Evolutionary conservation across 192 early-diverging fungal genomes (phyloP).

Genomic region (Backusella mclennaniae): DNA sequence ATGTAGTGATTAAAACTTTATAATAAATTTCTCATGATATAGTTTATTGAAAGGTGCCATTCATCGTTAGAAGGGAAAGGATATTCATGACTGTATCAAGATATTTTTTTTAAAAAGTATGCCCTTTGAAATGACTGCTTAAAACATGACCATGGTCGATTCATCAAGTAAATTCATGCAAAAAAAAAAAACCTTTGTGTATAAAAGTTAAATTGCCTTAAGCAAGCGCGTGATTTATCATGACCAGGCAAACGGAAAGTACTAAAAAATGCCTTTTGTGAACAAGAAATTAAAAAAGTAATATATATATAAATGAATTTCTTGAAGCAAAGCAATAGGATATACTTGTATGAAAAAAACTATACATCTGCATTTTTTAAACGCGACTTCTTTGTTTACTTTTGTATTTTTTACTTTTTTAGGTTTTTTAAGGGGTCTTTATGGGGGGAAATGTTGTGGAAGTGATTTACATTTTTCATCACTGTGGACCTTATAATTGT

Average conservation of each 20-base stretch:
- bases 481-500: not conserved
- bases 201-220: not conserved
- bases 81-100: too few species aligned
- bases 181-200: not conserved
- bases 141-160: not conserved
- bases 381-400: not conserved
- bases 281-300: not conserved
- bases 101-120: too few species aligned
- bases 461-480: not conserved
- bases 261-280: not conserved
- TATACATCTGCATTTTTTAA: not conserved
- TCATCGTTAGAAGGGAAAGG: too few species aligned
- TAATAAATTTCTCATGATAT: too few species aligned
- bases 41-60: too few species aligned
- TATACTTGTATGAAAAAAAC: too few species aligned
- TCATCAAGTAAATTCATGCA: not conserved
- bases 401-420: not conserved
- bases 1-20: too few species aligned
- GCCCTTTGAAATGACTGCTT: not conserved
- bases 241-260: not conserved
- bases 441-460: not conserved
- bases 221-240: not conserved
- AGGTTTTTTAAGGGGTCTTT: not conserved
- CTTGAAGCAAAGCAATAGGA: too few species aligned
- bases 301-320: not conserved